These are phyloP conservation scores for Monosporascus cannonballus DNA, from an alignment of 2,329 filamentous ascomycete genomes.

Conservation along the genomic window DNA sequence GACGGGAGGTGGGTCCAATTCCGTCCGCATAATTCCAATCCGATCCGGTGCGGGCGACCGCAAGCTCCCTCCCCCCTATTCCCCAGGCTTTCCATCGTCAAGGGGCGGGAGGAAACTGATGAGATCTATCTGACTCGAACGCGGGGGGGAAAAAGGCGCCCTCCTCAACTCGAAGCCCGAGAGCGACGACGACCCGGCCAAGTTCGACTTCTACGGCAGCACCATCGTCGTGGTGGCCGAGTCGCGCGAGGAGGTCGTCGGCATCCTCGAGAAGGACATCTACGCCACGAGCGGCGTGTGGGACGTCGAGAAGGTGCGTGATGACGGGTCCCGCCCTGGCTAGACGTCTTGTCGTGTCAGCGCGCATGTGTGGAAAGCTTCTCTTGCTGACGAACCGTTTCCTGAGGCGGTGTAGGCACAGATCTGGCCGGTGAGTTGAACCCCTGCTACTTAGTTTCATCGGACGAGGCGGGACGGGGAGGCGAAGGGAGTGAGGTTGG, in stretches of 20 bases:
- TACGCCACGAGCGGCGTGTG: constrained; percentile 70
- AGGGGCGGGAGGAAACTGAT: constrained; percentile 1
- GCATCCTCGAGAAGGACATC: constrained; percentile 63
- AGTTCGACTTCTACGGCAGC: constrained; percentile 63
- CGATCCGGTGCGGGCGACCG: background rate
- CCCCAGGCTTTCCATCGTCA: background rate
- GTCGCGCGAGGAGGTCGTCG: constrained; percentile 62
- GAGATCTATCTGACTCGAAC: background rate
- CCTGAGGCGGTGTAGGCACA: constrained; percentile 29
- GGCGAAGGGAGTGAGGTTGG: too few relatives aligned
- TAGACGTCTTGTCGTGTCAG: too few relatives aligned
- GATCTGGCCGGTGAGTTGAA: constrained; percentile 39
- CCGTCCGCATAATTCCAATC: background rate
- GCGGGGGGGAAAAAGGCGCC: constrained; percentile 46
- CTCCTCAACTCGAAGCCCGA: constrained; percentile 60
- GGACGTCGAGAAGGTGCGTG: constrained; percentile 62
- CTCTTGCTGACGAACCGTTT: too few relatives aligned
- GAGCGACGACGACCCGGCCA: constrained; percentile 41
- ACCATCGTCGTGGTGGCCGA: constrained; percentile 62
- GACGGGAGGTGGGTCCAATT: constrained; percentile 51
- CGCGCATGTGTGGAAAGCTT: too few relatives aligned
- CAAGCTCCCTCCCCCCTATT: background rate
- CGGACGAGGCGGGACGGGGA: too few relatives aligned
- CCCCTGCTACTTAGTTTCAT: too few relatives aligned
- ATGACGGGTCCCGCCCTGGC: too few relatives aligned